Evolutionary conservation across 2,329 filamentous ascomycete genomes (phyloP).

Genomic region (Aspergillus quadrilineatus): DNA sequence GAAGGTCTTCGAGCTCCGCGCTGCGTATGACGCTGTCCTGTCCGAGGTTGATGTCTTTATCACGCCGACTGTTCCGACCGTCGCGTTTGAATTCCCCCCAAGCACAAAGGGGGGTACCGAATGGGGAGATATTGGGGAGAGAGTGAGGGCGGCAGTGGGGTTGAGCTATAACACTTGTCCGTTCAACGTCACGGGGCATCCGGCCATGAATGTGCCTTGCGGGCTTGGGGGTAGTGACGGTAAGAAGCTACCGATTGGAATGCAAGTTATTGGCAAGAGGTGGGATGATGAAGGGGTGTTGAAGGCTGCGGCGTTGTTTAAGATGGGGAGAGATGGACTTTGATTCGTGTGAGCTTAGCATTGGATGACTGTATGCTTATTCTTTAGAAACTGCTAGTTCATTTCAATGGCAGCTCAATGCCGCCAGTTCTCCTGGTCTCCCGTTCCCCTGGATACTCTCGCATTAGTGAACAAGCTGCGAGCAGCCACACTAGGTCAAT

Average conservation of each 20-base stretch:
- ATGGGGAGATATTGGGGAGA: constrained; percentile 32
- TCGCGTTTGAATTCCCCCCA: constrained; percentile 44
- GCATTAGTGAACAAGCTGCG: no score
- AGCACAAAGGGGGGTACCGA: not conserved
- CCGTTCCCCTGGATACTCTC: no score
- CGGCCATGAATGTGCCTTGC: constrained; percentile 50
- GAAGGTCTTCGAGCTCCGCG: constrained; percentile 48
- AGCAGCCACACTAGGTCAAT: no score
- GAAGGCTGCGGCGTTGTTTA: constrained; percentile 31
- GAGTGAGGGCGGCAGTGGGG: constrained; percentile 47
- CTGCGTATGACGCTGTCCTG: constrained; percentile 49
- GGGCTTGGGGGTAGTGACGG: constrained; percentile 20
- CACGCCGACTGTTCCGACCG: constrained; percentile 49
- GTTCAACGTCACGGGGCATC: constrained; percentile 55
- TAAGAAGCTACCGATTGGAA: constrained; percentile 49
- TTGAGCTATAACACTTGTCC: constrained; percentile 47
- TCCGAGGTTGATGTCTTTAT: constrained; percentile 50
- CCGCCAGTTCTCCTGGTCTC: no score
- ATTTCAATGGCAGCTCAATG: no score
- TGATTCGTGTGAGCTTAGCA: not conserved
- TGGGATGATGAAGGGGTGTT: constrained; percentile 30
- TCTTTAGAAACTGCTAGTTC: no score
- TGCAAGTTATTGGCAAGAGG: constrained; percentile 54
- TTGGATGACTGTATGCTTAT: no score
- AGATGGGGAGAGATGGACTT: constrained; percentile 9